Evolutionary conservation across 2,329 filamentous ascomycete genomes (phyloP).

Genomic region (Apiospora arundinis): DNA sequence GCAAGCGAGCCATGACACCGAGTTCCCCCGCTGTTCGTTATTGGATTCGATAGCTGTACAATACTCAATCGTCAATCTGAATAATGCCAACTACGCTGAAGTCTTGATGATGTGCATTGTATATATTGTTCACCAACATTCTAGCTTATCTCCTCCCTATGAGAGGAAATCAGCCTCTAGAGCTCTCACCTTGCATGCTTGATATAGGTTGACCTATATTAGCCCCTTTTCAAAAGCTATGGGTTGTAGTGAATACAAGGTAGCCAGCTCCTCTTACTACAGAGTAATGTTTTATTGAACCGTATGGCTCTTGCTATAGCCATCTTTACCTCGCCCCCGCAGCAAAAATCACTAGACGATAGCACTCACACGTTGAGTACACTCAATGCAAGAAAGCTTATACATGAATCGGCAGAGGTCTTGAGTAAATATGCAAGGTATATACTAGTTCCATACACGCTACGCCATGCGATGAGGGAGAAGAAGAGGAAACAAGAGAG

Average conservation of each 20-base stretch:
- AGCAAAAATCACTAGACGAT: no score
- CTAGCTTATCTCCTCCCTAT: no score
- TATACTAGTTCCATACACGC: slow-evolving; percentile 28
- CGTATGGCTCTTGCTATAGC: no score
- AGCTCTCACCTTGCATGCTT: no score
- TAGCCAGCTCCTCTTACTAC: no score
- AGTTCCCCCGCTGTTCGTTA: not conserved
- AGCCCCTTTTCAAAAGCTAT: no score
- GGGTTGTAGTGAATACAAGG: no score
- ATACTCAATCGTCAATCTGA: slow-evolving; percentile 13
- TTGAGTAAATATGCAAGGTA: slow-evolving; percentile 21
- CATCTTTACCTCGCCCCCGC: no score
- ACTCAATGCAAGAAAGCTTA: not conserved
- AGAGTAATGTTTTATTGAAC: no score
- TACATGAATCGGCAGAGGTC: not conserved
- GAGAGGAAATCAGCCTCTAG: not conserved
- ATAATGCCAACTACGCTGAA: not conserved
- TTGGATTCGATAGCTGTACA: slow-evolving; percentile 17
- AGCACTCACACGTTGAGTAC: not conserved
- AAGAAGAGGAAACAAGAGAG: not conserved
- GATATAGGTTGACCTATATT: no score
- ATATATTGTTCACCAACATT: no score
- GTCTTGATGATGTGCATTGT: not conserved
- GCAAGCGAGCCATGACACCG: not conserved
- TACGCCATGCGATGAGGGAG: slow-evolving; percentile 31